A percentile compares a stretch with the other conserved stretches of the same genome.
Evolutionary conservation across 2,329 filamentous ascomycete species (phyloP).

Genomic region (Hypoxylon sp.): DNA sequence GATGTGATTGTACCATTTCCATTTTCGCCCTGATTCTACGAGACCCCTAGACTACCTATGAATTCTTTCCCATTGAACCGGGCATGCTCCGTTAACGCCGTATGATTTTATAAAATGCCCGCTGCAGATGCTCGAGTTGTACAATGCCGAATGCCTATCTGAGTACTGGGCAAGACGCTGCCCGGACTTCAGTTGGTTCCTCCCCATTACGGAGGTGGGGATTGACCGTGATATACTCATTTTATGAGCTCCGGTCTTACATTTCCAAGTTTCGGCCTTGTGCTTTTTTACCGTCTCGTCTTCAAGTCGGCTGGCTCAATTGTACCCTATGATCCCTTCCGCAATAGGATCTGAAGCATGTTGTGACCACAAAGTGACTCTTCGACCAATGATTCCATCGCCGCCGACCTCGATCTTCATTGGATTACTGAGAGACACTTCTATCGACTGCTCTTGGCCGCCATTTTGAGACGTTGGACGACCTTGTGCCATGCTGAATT

Average conservation of each 20-base stretch:
- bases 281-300: not conserved
- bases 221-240: not conserved
- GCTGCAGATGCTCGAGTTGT: not conserved
- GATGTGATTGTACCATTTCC: too few relatives aligned
- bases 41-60: too few relatives aligned
- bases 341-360: constrained; percentile 55
- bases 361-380: constrained; percentile 60
- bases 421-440: constrained; percentile 57
- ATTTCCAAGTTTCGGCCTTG: not conserved
- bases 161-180: not conserved
- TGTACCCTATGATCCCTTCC: constrained; percentile 67
- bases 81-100: not conserved
- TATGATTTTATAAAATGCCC: not conserved
- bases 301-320: constrained; percentile 48
- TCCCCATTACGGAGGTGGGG: not conserved
- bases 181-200: not conserved
- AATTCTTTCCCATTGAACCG: not conserved
- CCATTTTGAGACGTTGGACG: constrained; percentile 5
- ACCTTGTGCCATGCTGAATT: constrained; percentile 54
- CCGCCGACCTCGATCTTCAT: constrained; percentile 62
- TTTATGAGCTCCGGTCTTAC: not conserved
- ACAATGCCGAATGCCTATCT: not conserved
- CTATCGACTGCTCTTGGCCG: constrained; percentile 47
- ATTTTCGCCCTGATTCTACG: not conserved
- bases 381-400: constrained; percentile 64